Evolutionary conservation across 2,329 filamentous ascomycete genomes (phyloP), one percentile per base, ranked within the genome.

Genomic region (Aureobasidium uvarum): DNA sequence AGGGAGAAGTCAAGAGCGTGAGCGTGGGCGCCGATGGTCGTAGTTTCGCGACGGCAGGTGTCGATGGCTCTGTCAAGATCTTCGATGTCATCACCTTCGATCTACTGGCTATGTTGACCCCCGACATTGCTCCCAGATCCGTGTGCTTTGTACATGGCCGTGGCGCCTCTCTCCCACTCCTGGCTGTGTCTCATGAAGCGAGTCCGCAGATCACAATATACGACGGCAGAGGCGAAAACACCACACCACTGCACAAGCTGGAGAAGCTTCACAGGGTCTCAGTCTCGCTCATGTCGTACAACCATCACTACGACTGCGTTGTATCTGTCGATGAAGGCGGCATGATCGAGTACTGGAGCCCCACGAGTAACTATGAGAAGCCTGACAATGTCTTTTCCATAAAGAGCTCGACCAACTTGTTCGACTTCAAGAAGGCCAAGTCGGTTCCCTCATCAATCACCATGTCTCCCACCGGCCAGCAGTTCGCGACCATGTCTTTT

Each of bases 311-410:
- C 73, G 89, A 98, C 77, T 99, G 95, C 73, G 93, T 96, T 1
- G 80, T 98, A 7, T 98, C 95, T 1, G 88, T 88, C 0, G 96
- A 99, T 70, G 88, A 94, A 70, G 86, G 86, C 63, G 94, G 95
- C 28, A 98, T 98, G 94, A 75, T 99, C 11, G 95, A 99, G 77
- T 99, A 99, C 78, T 99, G 95, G 95, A 85, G 86, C 66, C 92
- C 95, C 0, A 85, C 85, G 68, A 87, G 86, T 1, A 87, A 81
- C 45, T 97, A 92, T 75, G 92, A 96, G 72, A 97, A 98, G 77
- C 95, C 95, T 0, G 88, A 92, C 70, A 92, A 86, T 62, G 92
- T 99, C 20, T 99, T 96, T 75, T 85, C 91, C 70, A 91, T 92
- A 79, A 99, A 99, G 79, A 96, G 92, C 74, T 89, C 90, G 1